Evolutionary conservation across 2,329 filamentous ascomycete species (phyloP).

Genomic region (Penicillium paneum): DNA sequence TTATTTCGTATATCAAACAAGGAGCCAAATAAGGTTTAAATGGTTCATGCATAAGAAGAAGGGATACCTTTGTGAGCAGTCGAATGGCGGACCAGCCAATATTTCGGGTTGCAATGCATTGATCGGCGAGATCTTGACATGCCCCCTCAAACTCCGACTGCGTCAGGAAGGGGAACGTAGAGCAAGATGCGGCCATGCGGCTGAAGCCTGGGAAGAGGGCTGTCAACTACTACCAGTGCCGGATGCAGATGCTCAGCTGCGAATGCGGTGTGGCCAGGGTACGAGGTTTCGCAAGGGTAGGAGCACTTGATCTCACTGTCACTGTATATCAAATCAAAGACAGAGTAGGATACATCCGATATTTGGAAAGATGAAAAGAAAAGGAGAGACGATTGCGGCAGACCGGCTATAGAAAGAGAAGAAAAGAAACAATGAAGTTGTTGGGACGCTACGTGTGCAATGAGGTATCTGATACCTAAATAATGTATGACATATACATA

Average conservation of each 20-base stretch:
- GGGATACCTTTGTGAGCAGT: conserved; percentile 31
- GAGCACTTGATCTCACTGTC: background rate
- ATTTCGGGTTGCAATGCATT: conserved; percentile 51
- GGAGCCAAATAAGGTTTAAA: conserved; percentile 2
- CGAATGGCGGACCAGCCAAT: conserved; percentile 40
- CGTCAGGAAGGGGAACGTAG: conserved; percentile 59
- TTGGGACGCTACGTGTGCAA: background rate
- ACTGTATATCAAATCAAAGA: background rate
- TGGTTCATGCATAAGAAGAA: conserved; percentile 5
- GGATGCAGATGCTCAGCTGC: conserved; percentile 6
- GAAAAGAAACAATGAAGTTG: conserved; percentile 5
- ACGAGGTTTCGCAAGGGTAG: background rate
- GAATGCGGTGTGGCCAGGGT: background rate
- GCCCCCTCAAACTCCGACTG: conserved; percentile 62
- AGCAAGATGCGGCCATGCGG: conserved; percentile 13
- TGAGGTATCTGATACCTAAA: background rate
- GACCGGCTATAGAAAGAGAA: conserved; percentile 1
- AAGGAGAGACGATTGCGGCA: background rate
- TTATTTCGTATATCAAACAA: background rate
- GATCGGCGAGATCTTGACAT: conserved; percentile 56
- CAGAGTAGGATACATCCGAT: background rate
- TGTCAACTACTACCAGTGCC: conserved; percentile 5
- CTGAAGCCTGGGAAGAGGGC: background rate
- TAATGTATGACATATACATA: background rate
- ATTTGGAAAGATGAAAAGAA: background rate